Percentiles rank a stretch among this genome's conserved stretches.
Evolutionary conservation across 2,329 filamentous ascomycete genomes (phyloP).

Genomic region (Coleophoma eucalyptorum): DNA sequence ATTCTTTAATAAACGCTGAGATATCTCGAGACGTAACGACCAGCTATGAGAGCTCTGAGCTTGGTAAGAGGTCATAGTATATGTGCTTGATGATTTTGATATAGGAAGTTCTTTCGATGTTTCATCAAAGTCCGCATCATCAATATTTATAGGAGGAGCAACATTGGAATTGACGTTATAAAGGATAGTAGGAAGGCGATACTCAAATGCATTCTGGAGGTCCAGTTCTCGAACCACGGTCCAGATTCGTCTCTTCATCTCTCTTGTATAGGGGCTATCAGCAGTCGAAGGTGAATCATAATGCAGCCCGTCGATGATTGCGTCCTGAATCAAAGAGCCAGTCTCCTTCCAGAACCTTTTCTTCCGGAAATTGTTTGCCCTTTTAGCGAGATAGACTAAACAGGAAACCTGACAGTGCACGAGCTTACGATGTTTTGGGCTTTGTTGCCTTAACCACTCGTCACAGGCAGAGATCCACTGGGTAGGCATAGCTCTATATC

Average conservation of each 20-base stretch:
- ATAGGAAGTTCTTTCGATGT: slow-evolving; percentile 39
- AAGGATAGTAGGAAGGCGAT: slow-evolving; percentile 54
- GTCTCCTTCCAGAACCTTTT: slow-evolving; percentile 59
- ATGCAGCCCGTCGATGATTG: slow-evolving; percentile 55
- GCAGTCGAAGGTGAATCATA: slow-evolving; percentile 53
- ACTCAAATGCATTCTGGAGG: slow-evolving; percentile 58
- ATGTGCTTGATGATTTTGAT: slow-evolving; percentile 47
- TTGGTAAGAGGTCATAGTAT: slow-evolving; percentile 57
- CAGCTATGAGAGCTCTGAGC: slow-evolving; percentile 53
- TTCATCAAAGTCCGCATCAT: slow-evolving; percentile 55
- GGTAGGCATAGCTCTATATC: slow-evolving; percentile 52
- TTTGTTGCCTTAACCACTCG: slow-evolving; percentile 49
- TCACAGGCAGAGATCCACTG: slow-evolving; percentile 54
- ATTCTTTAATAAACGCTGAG: slow-evolving; percentile 25
- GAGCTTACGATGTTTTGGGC: slow-evolving; percentile 56
- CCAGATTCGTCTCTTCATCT: slow-evolving; percentile 60
- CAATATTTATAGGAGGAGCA: slow-evolving; percentile 51
- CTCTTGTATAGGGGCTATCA: slow-evolving; percentile 50
- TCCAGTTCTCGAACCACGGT: slow-evolving; percentile 59
- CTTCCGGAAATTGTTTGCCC: slow-evolving; percentile 61
- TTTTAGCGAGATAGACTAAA: slow-evolving; percentile 56
- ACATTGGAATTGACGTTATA: slow-evolving; percentile 53
- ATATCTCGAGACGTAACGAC: slow-evolving; percentile 45
- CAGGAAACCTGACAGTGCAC: slow-evolving; percentile 59
- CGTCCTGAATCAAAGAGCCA: slow-evolving; percentile 52